Evolutionary conservation across 2,329 filamentous ascomycete species (phyloP), one percentile per base, ranked within the genome.

Genomic region (Aspergillus ruber): DNA sequence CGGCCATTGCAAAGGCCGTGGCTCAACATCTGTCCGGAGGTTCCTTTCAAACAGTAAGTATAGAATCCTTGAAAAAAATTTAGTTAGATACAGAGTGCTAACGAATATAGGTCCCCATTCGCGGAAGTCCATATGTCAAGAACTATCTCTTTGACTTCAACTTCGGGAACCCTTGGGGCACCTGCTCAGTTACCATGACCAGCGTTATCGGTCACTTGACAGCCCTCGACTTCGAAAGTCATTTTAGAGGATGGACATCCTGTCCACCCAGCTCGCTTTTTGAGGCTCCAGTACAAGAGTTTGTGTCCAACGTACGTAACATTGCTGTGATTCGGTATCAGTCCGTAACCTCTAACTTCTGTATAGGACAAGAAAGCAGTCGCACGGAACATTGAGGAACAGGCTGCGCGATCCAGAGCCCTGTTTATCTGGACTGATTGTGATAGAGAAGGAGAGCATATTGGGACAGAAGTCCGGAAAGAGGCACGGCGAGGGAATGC

Each of bases 341-440:
- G 12, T 15, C 39, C 21, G 17, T 21, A 21, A 4, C 20, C 18
- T 13, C 55, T 64, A 43, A 64, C 20, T 32, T 9, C n/a, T 38
- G 5, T 44, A 43, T 55, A 90, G 82, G 84, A 90, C 61, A 94
- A 90, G 63, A 84, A 84, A 59, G 73, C 78, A 1, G 85, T 98
- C 53, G 90, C 90, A 8, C 78, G 83, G 27, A 98, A 98, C 62
- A 93, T 98, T 60, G 81, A 85, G 56, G 73, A 79, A 1, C 85
- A 95, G 66, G 91, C 93, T 15, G 79, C 79, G 50, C 79, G 80
- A 63, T 78, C 83, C n/a, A 80, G 77, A 47, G 82, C 84, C 10
- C 76, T 98, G 27, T 91, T 94, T 67, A 96, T 98, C 58, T 98
- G 93, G 93, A 98, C 93, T 0, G 93, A 98, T 77, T 97, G 93